Conservation (phyloP, 148 eudicot species). For the Selenicereus undatus region DNA sequence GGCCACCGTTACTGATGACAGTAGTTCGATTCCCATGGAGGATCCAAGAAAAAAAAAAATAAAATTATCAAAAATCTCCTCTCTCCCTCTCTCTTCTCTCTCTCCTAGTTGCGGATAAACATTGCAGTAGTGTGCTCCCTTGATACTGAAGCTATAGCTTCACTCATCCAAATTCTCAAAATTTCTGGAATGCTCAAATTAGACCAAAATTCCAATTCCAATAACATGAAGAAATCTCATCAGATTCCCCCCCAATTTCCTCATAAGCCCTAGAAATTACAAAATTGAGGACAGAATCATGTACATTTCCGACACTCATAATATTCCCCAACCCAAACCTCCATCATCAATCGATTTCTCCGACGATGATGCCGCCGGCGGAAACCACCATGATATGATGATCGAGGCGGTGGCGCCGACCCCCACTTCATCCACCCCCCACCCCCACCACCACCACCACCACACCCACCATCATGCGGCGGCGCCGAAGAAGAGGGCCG, state of each 20-base stretch:
- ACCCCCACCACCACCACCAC: constrained; percentile 24
- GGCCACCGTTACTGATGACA: too few relatives aligned
- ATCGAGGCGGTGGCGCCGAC: constrained; percentile 38
- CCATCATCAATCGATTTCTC: constrained; percentile 32
- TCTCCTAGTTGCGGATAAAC: background rate
- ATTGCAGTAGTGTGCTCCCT: background rate
- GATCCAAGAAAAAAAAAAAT: too few relatives aligned
- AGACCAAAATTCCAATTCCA: background rate
- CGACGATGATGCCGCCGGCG: constrained; percentile 14
- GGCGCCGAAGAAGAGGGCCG: constrained; percentile 66
- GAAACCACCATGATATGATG: constrained; percentile 34
- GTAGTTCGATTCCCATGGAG: too few relatives aligned
- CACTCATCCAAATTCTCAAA: background rate
- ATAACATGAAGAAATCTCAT: background rate
- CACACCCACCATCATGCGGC: constrained; percentile 18
- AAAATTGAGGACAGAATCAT: constrained; percentile 2
- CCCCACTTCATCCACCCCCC: constrained; percentile 18
- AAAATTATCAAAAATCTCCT: background rate
- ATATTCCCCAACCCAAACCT: constrained; percentile 13
- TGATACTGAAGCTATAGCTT: background rate
- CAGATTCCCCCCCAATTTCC: background rate
- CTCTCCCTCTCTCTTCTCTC: background rate
- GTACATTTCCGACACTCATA: constrained; percentile 36
- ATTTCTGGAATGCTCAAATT: constrained; percentile 9
- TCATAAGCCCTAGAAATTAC: background rate